These are phyloP conservation scores for Ustilago bromivora DNA, from an alignment of 1,284 basidiomycete species.

Conservation along the genomic window DNA sequence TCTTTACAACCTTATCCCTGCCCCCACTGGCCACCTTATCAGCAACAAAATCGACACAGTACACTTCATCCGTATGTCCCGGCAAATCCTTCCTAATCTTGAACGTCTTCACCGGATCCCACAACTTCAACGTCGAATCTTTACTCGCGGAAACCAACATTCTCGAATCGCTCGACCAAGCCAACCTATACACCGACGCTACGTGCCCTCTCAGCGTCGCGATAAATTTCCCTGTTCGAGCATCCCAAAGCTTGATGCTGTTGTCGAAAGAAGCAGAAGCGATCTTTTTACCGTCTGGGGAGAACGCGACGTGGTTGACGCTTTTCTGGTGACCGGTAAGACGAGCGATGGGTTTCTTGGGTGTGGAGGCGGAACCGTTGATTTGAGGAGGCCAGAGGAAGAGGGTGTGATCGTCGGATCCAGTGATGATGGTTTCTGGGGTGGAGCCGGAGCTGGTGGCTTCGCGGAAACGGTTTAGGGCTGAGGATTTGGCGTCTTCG, in stretches of 20 bases:
- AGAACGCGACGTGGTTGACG: slow-evolving; percentile 94
- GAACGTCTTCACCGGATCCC: slow-evolving; percentile 64
- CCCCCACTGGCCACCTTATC: slow-evolving; percentile 98
- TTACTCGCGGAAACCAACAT: slow-evolving; percentile 93
- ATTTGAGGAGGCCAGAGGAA: slow-evolving; percentile 68
- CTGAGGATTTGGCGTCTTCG: slow-evolving; percentile 22
- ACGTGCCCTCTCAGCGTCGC: slow-evolving; percentile 88
- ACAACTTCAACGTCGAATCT: slow-evolving; percentile 81
- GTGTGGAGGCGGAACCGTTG: slow-evolving; percentile 49
- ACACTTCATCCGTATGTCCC: slow-evolving; percentile 97
- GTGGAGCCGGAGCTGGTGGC: slow-evolving; percentile 80
- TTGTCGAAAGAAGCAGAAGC: slow-evolving; percentile 93
- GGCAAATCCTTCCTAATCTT: slow-evolving; percentile 94
- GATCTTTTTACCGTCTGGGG: slow-evolving; percentile 90
- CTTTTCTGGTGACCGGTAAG: slow-evolving; percentile 96
- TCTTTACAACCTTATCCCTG: slow-evolving; percentile 75
- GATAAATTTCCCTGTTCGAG: slow-evolving; percentile 81
- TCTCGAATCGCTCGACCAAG: slow-evolving; percentile 94
- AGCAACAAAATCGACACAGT: slow-evolving; percentile 82
- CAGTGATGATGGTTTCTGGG: slow-evolving; percentile 82
- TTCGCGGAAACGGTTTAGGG: slow-evolving; percentile 76
- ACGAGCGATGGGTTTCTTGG: slow-evolving; percentile 86
- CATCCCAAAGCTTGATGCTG: slow-evolving; percentile 88
- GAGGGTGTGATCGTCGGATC: slow-evolving; percentile 88
- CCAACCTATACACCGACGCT: slow-evolving; percentile 89